Percentiles rank a stretch among this genome's conserved stretches.
These are phyloP conservation scores for Protomyces inundatus DNA, from an alignment of 1,139 yeast genomes.

Conservation along the genomic window DNA sequence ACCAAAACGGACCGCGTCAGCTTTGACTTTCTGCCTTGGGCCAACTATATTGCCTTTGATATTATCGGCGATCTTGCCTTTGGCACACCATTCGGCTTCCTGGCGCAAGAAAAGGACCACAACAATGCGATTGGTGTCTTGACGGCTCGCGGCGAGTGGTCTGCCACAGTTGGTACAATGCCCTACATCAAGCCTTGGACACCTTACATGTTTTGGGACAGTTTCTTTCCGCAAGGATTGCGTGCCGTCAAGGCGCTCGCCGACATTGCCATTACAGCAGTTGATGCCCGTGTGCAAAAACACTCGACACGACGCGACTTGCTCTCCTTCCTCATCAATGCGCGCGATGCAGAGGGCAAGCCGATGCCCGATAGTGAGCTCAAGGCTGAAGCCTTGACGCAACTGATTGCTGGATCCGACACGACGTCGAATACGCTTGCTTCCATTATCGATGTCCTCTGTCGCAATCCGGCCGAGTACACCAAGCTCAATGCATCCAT, in stretches of 20 bases:
- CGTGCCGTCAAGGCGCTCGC: slow-evolving; percentile 11
- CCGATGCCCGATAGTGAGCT: slow-evolving; percentile 22
- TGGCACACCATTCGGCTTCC: slow-evolving; percentile 20
- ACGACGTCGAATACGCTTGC: slow-evolving; percentile 18
- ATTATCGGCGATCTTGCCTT: slow-evolving; percentile 25
- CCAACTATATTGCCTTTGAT: slow-evolving; percentile 23
- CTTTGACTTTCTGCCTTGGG: slow-evolving; percentile 24
- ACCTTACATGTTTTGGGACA: slow-evolving; percentile 16
- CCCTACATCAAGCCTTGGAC: slow-evolving; percentile 19
- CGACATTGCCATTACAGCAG: slow-evolving; percentile 21
- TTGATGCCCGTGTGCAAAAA: slow-evolving; percentile 1
- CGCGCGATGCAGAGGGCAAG: slow-evolving; percentile 19
- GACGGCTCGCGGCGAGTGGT: slow-evolving; percentile 18
- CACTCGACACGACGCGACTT: slow-evolving; percentile 4
- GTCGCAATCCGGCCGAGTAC: slow-evolving; percentile 10
- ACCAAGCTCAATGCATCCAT: neutral
- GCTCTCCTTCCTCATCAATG: slow-evolving; percentile 11
- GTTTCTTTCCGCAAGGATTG: slow-evolving; percentile 19
- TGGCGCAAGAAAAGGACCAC: slow-evolving; percentile 12
- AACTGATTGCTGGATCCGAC: slow-evolving; percentile 24
- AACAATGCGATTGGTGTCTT: slow-evolving; percentile 15
- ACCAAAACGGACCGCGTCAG: neutral
- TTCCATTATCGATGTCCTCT: slow-evolving; percentile 18
- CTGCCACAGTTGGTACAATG: slow-evolving; percentile 22
- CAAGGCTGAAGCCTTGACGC: slow-evolving; percentile 25